phyloP scores from a whole-genome alignment of 2,329 filamentous ascomycete species.

The Pseudogymnoascus sp. region DNA sequence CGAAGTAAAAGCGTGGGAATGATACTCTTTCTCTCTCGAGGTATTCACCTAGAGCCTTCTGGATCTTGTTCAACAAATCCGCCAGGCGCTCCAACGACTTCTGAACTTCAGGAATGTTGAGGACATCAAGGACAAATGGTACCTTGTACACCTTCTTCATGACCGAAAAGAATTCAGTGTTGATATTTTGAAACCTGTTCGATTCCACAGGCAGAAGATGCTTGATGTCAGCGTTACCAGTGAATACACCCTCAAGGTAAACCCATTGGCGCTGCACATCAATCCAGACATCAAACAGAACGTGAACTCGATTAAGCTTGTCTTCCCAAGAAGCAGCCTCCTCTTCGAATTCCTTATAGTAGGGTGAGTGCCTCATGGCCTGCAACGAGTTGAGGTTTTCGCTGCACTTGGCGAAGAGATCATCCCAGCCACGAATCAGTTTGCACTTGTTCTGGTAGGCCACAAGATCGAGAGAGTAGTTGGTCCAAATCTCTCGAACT shows the following conservation, averaged over 20 bases:
- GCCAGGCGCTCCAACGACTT: conserved; percentile 91
- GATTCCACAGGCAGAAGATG: conserved; percentile 94
- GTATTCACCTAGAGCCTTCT: conserved; percentile 97
- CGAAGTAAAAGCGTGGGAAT: conserved; percentile 98
- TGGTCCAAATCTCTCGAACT: conserved; percentile 94
- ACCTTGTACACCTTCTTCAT: conserved; percentile 99
- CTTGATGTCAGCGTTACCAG: conserved; percentile 97
- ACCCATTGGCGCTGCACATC: conserved; percentile 99
- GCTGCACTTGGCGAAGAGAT: conserved; percentile 95
- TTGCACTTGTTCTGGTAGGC: conserved; percentile 98
- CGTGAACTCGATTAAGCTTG: conserved; percentile 92
- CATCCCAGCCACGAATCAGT: conserved; percentile 95
- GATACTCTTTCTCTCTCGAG: conserved; percentile 95
- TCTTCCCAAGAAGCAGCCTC: conserved; percentile 96
- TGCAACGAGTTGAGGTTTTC: conserved; percentile 96
- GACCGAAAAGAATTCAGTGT: conserved; percentile 95
- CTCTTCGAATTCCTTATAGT: conserved; percentile 99
- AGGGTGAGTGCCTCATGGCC: conserved; percentile 97
- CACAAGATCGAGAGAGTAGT: conserved; percentile 87
- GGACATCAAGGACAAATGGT: conserved; percentile 88
- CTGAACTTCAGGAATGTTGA: conserved; percentile 91
- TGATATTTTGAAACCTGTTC: conserved; percentile 96
- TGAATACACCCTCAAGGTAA: conserved; percentile 97
- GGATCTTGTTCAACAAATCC: conserved; percentile 97
- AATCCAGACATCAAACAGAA: conserved; percentile 98